Evolutionary conservation across 345 rosid species (phyloP).

Genomic region (Eucalyptus erythrocorys): DNA sequence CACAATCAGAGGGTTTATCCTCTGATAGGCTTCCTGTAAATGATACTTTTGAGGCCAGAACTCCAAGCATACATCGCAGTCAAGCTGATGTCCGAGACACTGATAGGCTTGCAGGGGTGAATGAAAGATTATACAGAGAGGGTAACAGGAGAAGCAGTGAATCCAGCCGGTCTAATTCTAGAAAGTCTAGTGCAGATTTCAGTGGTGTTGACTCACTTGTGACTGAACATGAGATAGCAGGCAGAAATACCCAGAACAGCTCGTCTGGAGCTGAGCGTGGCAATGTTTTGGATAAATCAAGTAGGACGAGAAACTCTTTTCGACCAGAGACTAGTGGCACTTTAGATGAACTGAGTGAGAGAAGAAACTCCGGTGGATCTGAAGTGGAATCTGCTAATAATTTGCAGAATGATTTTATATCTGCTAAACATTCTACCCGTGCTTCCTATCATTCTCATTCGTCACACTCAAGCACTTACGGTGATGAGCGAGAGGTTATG

Average conservation of each 20-base stretch:
- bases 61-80: constrained; percentile 2
- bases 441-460: constrained; percentile 27
- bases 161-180: constrained; percentile 7
- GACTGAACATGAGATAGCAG: constrained; percentile 3
- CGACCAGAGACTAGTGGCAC: constrained; percentile 8
- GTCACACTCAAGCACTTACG: constrained; percentile 17
- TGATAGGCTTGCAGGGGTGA: constrained; percentile 1
- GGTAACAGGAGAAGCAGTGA: constrained; percentile 3
- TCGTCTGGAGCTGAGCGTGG: not conserved
- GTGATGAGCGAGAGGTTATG: constrained; percentile 20
- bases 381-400: constrained; percentile 5
- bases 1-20: not conserved
- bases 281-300: not conserved
- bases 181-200: constrained; percentile 14
- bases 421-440: not conserved
- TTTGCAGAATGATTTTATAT: not conserved
- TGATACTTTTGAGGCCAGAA: constrained; percentile 1
- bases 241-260: constrained; percentile 25
- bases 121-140: constrained; percentile 7
- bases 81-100: constrained; percentile 4
- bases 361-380: constrained; percentile 24
- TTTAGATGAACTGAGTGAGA: constrained; percentile 12
- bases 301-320: constrained; percentile 5
- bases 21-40: constrained; percentile 5
- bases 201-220: not conserved